Percentiles rank a stretch among this genome's conserved stretches.
These are phyloP conservation scores for Cladophialophora carrionii DNA, from an alignment of 2,329 filamentous ascomycete genomes.

Conservation along the genomic window DNA sequence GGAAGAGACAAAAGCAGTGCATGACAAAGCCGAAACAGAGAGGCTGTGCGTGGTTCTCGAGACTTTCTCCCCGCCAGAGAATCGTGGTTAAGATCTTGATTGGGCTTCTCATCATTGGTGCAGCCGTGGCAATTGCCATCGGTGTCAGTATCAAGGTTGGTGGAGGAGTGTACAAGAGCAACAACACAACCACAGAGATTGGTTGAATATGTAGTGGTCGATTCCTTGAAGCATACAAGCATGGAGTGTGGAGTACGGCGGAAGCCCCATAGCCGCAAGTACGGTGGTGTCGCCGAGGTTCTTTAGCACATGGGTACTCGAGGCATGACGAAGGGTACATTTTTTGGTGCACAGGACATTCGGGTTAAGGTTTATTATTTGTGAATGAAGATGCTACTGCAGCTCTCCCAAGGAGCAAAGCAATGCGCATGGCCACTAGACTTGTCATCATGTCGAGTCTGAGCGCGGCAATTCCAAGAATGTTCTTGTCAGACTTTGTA, in stretches of 20 bases:
- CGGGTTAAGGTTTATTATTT: slow-evolving; percentile 5
- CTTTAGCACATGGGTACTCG: background rate
- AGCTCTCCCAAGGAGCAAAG: background rate
- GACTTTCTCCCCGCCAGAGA: slow-evolving; percentile 44
- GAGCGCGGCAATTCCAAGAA: background rate
- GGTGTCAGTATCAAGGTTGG: slow-evolving; percentile 51
- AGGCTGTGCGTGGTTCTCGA: slow-evolving; percentile 43
- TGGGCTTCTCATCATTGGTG: slow-evolving; percentile 49
- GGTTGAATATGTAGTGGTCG: slow-evolving; percentile 24
- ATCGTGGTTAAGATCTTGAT: slow-evolving; percentile 47
- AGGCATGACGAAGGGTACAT: background rate
- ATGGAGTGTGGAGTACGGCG: background rate
- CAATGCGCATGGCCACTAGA: background rate
- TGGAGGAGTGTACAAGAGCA: slow-evolving; percentile 50
- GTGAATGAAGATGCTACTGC: background rate
- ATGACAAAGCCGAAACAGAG: slow-evolving; percentile 42
- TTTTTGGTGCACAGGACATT: background rate
- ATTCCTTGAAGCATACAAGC: background rate
- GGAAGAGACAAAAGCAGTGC: slow-evolving; percentile 41
- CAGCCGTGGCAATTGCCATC: slow-evolving; percentile 51
- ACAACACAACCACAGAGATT: slow-evolving; percentile 41
- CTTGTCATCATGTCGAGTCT: background rate
- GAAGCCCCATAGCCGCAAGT: background rate
- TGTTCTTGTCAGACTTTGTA: background rate
- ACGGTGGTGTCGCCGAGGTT: background rate